Base-by-base conservation (phyloP, 768 basidiomycete genomes). In the Melanogaster broomeanus region DNA sequence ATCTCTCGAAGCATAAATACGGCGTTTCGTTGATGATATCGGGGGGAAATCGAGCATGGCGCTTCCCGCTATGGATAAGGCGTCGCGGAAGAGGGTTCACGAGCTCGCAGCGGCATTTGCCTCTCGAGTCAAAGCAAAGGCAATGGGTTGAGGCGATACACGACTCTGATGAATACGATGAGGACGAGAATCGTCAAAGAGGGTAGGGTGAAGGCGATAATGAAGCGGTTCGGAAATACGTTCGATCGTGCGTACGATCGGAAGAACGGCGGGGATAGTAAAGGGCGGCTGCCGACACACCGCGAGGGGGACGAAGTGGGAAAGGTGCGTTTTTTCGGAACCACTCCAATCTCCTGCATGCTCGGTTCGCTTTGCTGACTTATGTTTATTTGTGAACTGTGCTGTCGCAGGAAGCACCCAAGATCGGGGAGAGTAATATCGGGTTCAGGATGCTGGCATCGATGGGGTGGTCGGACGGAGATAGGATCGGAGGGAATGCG, bases 381-480 rank as follows among this genome's bases (percentile, higher is more conserved):
- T 6, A 25, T 11, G 7, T 8, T 3, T 5, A 27, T 18, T 38
- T 16, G 30, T 35, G 12, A n/a, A n/a, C n/a, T n/a, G n/a, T 30
- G 31, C 7, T 15, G 21, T 13, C 15, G 45, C 27, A 88, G 78
- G 85, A 85, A 42, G 92, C 91, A 13, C 89, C 89, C 2, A 92
- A 86, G 72, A 87, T 98, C 48, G 85, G 81, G 13, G 75, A 80
- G 56, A 73, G 81, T 2, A 98, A 98, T 59, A 62, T 94, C 43
- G 96, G 96, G 0, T 97, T 96, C 74, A 82, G 72, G 72, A 81
- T 98, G 83, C 66, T 98, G 56, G 83, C 86, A 13, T 75, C 80
- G 53, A 97, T 98, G 95, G 95, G 95, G 37, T 96, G 93, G 93
- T 66, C 81, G 3, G 90, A 93, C 60, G 93, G 93, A 0, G 77